Evolutionary conservation across 2,329 filamentous ascomycete species (phyloP).

Genomic region (Nannizziopsis barbatae): DNA sequence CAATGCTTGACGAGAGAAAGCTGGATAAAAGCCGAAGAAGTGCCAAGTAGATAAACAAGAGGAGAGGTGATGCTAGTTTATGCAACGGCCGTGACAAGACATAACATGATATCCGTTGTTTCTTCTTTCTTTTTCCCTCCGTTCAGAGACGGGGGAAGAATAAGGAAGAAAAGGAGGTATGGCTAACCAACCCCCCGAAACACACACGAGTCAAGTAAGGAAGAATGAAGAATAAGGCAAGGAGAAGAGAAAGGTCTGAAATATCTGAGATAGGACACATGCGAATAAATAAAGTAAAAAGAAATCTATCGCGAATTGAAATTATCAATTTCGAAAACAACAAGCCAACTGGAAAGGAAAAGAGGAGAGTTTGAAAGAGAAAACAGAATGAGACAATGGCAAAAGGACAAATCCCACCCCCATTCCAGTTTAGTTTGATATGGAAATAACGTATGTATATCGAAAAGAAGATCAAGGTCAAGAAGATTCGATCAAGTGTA

Average conservation of each 20-base stretch:
- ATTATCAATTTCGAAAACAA: too few relatives aligned
- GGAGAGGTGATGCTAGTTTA: conserved; percentile 9
- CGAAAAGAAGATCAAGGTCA: not conserved
- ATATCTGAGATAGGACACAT: too few relatives aligned
- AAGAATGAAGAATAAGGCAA: conserved; percentile 8
- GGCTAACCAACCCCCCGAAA: not conserved
- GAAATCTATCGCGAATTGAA: too few relatives aligned
- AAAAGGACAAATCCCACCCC: not conserved
- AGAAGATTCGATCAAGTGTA: too few relatives aligned
- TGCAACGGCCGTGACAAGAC: conserved; percentile 14
- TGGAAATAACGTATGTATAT: conserved; percentile 9
- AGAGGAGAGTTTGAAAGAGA: not conserved
- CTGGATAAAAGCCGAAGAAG: not conserved
- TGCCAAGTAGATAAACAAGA: not conserved
- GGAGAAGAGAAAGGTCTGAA: too few relatives aligned
- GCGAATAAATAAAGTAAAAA: too few relatives aligned
- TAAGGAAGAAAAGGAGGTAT: not conserved
- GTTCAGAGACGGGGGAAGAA: not conserved
- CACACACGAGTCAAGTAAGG: not conserved
- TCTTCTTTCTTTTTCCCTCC: not conserved
- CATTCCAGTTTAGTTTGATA: not conserved
- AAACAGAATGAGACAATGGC: too few relatives aligned
- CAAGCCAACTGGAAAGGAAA: not conserved
- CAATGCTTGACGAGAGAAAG: not conserved
- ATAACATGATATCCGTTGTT: conserved; percentile 4